Evolutionary conservation across 2,329 filamentous ascomycete genomes (phyloP).

Genomic region (Rhynchosporium agropyri): DNA sequence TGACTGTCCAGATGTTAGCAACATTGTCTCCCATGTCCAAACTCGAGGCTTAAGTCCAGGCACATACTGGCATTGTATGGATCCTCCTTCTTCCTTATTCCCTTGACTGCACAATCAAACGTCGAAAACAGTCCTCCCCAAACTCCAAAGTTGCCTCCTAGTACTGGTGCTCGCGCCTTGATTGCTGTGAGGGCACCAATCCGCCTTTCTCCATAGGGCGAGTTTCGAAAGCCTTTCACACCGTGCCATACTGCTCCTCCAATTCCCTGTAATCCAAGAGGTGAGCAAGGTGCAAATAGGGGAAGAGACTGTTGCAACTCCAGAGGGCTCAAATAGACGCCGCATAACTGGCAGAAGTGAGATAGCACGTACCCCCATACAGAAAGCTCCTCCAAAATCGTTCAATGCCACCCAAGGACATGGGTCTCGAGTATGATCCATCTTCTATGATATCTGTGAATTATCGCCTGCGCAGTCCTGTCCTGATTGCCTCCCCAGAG

Average conservation of each 20-base stretch:
- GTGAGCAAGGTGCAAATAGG: conserved; percentile 25
- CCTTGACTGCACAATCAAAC: conserved; percentile 96
- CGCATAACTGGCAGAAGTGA: conserved; percentile 6
- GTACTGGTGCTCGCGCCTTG: conserved; percentile 93
- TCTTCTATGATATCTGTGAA: conserved; percentile 45
- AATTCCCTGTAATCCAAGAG: conserved; percentile 57
- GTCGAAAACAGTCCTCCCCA: conserved; percentile 97
- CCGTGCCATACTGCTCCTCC: conserved; percentile 92
- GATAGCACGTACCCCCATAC: conserved; percentile 80
- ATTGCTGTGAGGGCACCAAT: conserved; percentile 96
- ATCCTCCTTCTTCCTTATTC: conserved; percentile 92
- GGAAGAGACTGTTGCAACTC: conserved; percentile 4
- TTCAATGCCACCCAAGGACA: conserved; percentile 96
- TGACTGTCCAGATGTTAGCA: conserved; percentile 54
- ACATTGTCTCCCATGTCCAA: background rate
- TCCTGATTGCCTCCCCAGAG: background rate
- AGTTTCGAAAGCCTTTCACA: conserved; percentile 91
- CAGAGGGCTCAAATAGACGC: background rate
- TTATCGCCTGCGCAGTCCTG: conserved; percentile 10
- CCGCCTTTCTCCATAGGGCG: conserved; percentile 88
- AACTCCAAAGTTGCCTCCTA: conserved; percentile 96
- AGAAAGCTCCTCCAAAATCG: conserved; percentile 96
- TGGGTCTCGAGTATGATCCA: conserved; percentile 97
- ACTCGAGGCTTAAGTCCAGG: background rate
- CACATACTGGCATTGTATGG: conserved; percentile 85